These are phyloP conservation scores for Dioscorea dumetorum DNA, from an alignment of 106 monocot genomes.

Conservation along the genomic window DNA sequence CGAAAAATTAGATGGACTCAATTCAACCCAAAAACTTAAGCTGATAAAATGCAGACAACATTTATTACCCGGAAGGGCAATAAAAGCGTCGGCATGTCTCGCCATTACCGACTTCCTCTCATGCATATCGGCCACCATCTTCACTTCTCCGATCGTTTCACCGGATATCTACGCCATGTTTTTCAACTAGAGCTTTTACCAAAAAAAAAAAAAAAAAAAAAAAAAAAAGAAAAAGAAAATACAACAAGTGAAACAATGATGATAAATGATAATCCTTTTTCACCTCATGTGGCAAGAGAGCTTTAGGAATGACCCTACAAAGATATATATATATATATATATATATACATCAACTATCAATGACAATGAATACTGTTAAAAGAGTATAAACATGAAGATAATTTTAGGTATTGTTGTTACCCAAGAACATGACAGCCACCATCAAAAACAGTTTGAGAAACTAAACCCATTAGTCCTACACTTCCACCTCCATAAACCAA, in stretches of 20 bases:
- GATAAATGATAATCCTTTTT: background rate
- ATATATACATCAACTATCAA: background rate
- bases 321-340: too few species aligned
- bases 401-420: constrained; percentile 13
- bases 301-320: constrained; percentile 26
- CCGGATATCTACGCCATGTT: constrained; percentile 47
- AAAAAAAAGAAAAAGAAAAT: too few species aligned
- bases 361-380: background rate
- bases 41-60: background rate
- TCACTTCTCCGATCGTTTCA: constrained; percentile 64
- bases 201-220: background rate
- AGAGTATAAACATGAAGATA: background rate
- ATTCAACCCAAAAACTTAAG: background rate
- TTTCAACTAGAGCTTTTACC: too few species aligned
- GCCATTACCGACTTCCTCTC: constrained; percentile 90
- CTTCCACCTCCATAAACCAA: constrained; percentile 88
- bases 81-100: constrained; percentile 76
- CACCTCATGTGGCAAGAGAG: constrained; percentile 60
- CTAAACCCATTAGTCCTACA: constrained; percentile 73
- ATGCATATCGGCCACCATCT: constrained; percentile 78
- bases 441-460: constrained; percentile 55
- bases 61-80: constrained; percentile 71
- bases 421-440: constrained; percentile 85
- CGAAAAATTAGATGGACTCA: background rate
- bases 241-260: too few species aligned